These are phyloP conservation scores for Parmelia sp. DNA, from an alignment of 495 filamentous ascomycete genomes.

Conservation along the genomic window DNA sequence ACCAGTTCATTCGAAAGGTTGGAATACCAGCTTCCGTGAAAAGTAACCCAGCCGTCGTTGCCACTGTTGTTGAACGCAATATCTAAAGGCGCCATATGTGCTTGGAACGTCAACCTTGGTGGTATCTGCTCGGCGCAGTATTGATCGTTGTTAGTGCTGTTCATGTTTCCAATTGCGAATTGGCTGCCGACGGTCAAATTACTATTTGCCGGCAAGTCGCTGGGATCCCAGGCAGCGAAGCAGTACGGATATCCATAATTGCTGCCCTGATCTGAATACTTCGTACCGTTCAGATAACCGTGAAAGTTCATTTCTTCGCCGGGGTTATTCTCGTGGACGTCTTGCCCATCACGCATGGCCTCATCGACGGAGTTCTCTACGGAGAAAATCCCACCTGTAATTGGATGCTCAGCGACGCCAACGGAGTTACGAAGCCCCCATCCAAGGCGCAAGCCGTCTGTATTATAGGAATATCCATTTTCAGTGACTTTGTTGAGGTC, in stretches of 20 bases:
- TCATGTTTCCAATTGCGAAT: conserved; percentile 37
- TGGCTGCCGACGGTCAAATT: conserved; percentile 31
- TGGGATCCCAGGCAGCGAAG: conserved; percentile 55
- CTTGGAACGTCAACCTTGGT: conserved; percentile 50
- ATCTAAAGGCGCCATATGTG: conserved; percentile 57
- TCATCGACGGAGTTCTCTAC: conserved; percentile 70
- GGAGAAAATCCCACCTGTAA: conserved; percentile 51
- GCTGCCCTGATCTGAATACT: conserved; percentile 34
- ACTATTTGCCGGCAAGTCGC: conserved; percentile 36
- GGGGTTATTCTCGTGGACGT: conserved; percentile 65
- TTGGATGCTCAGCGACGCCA: conserved; percentile 54
- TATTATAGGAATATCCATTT: conserved; percentile 36
- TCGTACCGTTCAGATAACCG: conserved; percentile 49
- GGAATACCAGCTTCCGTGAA: conserved; percentile 49
- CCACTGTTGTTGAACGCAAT: conserved; percentile 48
- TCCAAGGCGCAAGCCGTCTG: conserved; percentile 53
- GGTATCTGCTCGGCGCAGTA: conserved; percentile 37
- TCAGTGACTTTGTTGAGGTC: conserved; percentile 44
- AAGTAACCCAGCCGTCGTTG: conserved; percentile 42
- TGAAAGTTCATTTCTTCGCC: conserved; percentile 71
- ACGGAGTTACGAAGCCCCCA: conserved; percentile 71
- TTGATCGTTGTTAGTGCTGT: conserved; percentile 41
- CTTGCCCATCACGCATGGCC: conserved; percentile 47
- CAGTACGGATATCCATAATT: conserved; percentile 68
- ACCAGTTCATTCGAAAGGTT: neutral